phyloP scores from a whole-genome alignment of 176 grass and related monocot genomes.

The Luzula sylvatica region DNA sequence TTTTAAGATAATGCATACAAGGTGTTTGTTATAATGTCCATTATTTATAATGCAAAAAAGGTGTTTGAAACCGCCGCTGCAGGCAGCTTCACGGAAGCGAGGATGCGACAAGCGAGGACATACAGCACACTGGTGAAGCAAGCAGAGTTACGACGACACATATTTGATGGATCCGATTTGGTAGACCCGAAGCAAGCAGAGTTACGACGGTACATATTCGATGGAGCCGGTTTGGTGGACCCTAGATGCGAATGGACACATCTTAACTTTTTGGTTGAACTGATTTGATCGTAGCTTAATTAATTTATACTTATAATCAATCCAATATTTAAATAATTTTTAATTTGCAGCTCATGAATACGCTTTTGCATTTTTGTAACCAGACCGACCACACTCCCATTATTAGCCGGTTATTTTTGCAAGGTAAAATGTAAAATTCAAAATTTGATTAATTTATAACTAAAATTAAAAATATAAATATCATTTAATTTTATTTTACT shows the following conservation, averaged over 20 bases:
- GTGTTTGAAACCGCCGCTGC: too few species aligned
- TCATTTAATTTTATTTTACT: background rate
- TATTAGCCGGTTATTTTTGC: constrained; percentile 83
- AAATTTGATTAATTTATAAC: constrained; percentile 13
- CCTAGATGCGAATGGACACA: too few species aligned
- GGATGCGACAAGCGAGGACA: too few species aligned
- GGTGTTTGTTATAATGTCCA: too few species aligned
- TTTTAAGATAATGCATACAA: too few species aligned
- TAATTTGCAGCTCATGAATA: constrained; percentile 66
- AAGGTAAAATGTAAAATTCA: constrained; percentile 50
- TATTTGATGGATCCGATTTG: too few species aligned
- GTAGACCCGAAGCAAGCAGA: too few species aligned
- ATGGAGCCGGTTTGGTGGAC: constrained; percentile 68
- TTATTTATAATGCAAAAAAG: too few species aligned
- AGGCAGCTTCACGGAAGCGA: too few species aligned
- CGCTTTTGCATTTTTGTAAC: constrained; percentile 86
- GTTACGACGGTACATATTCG: constrained; percentile 15
- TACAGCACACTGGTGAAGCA: too few species aligned
- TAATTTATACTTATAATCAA: background rate
- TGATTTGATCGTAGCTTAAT: background rate
- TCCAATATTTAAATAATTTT: constrained; percentile 5
- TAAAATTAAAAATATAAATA: background rate
- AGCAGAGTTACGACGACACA: too few species aligned
- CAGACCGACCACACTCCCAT: constrained; percentile 57
- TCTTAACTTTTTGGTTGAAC: too few species aligned